A percentile compares a stretch with the other conserved stretches of the same genome.
Evolutionary conservation across 306 rosid species (phyloP).

Genomic region (Medicago lupulina): DNA sequence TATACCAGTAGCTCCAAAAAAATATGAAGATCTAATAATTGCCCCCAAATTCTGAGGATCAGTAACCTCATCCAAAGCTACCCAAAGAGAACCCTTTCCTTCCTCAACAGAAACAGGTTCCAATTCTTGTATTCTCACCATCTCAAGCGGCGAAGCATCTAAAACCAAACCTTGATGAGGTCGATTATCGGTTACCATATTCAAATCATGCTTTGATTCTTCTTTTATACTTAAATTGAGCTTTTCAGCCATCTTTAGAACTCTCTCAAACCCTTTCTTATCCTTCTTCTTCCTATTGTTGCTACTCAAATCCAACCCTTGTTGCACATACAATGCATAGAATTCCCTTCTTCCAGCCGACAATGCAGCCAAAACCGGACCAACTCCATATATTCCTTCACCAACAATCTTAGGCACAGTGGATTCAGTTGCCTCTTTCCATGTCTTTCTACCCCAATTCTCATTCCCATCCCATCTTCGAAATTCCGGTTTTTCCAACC

Average conservation of each 20-base stretch:
- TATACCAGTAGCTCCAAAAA: slow-evolving; percentile 89
- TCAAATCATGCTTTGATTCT: slow-evolving; percentile 87
- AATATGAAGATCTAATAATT: slow-evolving; percentile 87
- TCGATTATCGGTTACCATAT: slow-evolving; percentile 91
- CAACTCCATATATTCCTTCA: slow-evolving; percentile 90
- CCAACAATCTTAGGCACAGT: slow-evolving; percentile 83
- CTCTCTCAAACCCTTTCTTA: slow-evolving; percentile 90
- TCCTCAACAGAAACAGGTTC: slow-evolving; percentile 73
- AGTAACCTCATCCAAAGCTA: slow-evolving; percentile 94
- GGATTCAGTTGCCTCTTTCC: slow-evolving; percentile 86
- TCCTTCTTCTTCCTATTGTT: slow-evolving; percentile 95
- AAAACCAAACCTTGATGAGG: slow-evolving; percentile 95
- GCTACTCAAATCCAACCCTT: slow-evolving; percentile 84
- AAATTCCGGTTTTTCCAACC: slow-evolving; percentile 65
- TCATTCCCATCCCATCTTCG: slow-evolving; percentile 82
- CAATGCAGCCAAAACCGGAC: slow-evolving; percentile 95
- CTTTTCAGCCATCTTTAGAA: slow-evolving; percentile 74
- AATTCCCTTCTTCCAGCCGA: slow-evolving; percentile 93
- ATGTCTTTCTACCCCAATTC: slow-evolving; percentile 83
- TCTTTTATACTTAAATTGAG: slow-evolving; percentile 67
- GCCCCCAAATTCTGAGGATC: slow-evolving; percentile 98
- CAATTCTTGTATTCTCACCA: slow-evolving; percentile 77
- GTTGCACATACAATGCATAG: slow-evolving; percentile 81
- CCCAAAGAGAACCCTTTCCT: slow-evolving; percentile 79
- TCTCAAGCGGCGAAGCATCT: slow-evolving; percentile 90